phyloP scores from a whole-genome alignment of 352 stramenopile genomes.

The Globisporangium sylvaticum region DNA sequence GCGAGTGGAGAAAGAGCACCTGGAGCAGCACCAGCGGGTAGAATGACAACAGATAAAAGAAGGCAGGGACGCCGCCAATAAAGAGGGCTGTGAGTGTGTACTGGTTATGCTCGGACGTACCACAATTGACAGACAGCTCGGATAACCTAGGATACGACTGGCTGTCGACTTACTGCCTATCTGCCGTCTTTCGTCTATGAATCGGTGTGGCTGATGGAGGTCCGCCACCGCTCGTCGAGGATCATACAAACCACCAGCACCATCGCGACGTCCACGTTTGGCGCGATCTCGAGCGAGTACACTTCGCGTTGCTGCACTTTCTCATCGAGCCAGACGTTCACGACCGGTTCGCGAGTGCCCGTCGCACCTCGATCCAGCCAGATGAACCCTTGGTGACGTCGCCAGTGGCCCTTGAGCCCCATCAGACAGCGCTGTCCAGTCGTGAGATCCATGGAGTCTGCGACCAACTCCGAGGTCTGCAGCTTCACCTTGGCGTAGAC shows the following conservation, averaged over 20 bases:
- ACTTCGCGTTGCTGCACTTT: neutral
- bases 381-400: neutral
- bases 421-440: neutral
- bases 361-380: conserved; percentile 1
- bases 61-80: neutral
- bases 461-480: neutral
- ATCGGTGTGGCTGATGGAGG: neutral
- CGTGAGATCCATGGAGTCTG: neutral
- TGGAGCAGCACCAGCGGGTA: neutral
- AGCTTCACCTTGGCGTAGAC: conserved; percentile 6
- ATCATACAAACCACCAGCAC: conserved; percentile 18
- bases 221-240: conserved; percentile 16
- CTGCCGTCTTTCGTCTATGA: neutral
- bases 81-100: neutral
- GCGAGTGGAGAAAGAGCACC: neutral
- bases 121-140: neutral
- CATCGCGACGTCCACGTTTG: conserved; percentile 17
- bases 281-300: conserved; percentile 18
- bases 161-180: neutral
- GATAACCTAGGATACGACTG: neutral
- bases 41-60: neutral
- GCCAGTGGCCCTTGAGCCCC: conserved; percentile 4
- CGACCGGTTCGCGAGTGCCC: neutral
- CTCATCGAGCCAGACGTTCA: neutral
- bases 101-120: neutral